Base-by-base conservation (phyloP, 306 rosid genomes). In the Benincasa hispida region DNA sequence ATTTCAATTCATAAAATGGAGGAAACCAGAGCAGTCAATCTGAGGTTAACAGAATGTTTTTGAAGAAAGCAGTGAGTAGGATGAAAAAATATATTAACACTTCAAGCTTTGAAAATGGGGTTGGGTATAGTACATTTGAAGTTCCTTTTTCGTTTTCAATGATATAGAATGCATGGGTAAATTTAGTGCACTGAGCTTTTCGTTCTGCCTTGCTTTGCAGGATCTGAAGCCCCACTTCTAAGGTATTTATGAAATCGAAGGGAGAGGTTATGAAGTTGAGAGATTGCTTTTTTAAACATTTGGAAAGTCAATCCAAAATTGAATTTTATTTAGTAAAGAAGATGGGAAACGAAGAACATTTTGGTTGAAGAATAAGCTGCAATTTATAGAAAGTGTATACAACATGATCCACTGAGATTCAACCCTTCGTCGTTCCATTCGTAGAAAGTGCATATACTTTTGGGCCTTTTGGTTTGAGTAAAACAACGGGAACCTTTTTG, bases 221-320 rank as follows among this genome's bases (percentile, higher is more conserved):
- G 97, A 35, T 88, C 81, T 84, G 90, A 92, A 81, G 91, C 96
- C 3, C 96, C 97, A 61, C 86, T 81, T 69, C 81, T 89, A 81
- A 92, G 96, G 93, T 91, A 81, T 63, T 70, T 22, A 57, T 35
- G 56, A 42, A 47, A 66, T 28, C 37, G 79, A 48, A 48, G 13
- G 10, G 37, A 14, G 10, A 57, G 32, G 2, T 22, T 56, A 56
- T 21, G 30, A 32, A 32, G 5, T 32, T 32, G 35, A 32, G 35
- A 32, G 35, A 32, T 32, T 32, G 35, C 5, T 32, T 32, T 4
- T 32, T 32, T 32, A 32, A 32, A 6, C 35, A 32, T 0, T 32
- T 37, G 41, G 41, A 37, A 6, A 37, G 41, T 37, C 9, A 37
- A 6, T 37, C 41, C 41, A 37, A n/a, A 37, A 37, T 37, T 0